These are phyloP conservation scores for Fusarium temperatum DNA, from an alignment of 2,329 filamentous ascomycete species.

Conservation along the genomic window DNA sequence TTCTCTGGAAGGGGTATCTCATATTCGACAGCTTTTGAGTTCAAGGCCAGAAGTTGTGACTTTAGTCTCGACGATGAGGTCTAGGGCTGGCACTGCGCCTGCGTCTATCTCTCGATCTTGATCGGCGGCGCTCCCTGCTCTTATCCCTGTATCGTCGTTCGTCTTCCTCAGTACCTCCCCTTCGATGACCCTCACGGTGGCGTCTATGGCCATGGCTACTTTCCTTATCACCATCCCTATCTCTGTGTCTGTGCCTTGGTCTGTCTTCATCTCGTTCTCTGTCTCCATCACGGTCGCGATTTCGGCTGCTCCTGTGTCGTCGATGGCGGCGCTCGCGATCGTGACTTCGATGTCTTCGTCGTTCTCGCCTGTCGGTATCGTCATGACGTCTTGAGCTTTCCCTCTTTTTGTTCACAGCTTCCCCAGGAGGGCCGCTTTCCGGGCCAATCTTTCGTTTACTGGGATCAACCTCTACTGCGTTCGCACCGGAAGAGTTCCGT, in stretches of 20 bases:
- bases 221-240: slow-evolving; percentile 1
- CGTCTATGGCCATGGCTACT: slow-evolving; percentile 28
- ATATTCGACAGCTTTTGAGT: not conserved
- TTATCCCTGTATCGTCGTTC: slow-evolving; percentile 28
- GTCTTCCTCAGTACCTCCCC: slow-evolving; percentile 11
- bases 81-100: slow-evolving; percentile 28
- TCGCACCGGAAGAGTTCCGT: slow-evolving; percentile 67
- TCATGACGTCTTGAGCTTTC: slow-evolving; percentile 46
- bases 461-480: slow-evolving; percentile 71
- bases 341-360: slow-evolving; percentile 48
- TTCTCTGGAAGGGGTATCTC: slow-evolving; percentile 20
- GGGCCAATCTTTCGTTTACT: slow-evolving; percentile 49
- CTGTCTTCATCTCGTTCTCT: slow-evolving; percentile 29
- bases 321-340: slow-evolving; percentile 45
- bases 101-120: slow-evolving; percentile 32
- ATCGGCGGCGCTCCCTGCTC: slow-evolving; percentile 36
- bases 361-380: slow-evolving; percentile 45
- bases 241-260: slow-evolving; percentile 5
- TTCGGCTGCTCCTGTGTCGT: slow-evolving; percentile 47
- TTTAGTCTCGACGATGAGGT: slow-evolving; percentile 21
- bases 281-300: slow-evolving; percentile 41
- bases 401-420: slow-evolving; percentile 38
- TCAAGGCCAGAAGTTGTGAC: not conserved
- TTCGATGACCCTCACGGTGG: slow-evolving; percentile 13
- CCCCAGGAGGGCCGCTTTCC: slow-evolving; percentile 37